phyloP scores from a whole-genome alignment of 2,329 filamentous ascomycete species.

The Xylariaceae sp. region DNA sequence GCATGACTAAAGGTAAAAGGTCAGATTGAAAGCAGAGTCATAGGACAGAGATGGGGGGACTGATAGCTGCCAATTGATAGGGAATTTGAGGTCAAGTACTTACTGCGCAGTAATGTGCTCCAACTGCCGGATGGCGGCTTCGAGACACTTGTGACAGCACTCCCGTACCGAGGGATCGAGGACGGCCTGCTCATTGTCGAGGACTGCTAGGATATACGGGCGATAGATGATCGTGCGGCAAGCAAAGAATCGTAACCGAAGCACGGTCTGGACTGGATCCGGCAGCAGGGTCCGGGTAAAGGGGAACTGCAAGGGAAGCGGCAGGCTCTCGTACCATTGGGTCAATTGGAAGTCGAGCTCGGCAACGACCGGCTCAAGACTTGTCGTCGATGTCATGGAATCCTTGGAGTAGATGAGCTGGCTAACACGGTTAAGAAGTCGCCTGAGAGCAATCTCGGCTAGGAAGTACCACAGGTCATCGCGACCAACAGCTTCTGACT shows the following conservation, averaged over 20 bases:
- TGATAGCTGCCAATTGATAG: constrained; percentile 11
- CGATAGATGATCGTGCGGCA: constrained; percentile 83
- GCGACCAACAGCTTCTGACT: constrained; percentile 57
- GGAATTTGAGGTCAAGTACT: constrained; percentile 32
- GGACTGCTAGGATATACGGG: constrained; percentile 73
- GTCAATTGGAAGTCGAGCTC: constrained; percentile 78
- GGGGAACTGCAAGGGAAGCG: constrained; percentile 69
- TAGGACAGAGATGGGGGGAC: not conserved
- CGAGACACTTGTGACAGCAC: constrained; percentile 74
- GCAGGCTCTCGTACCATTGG: constrained; percentile 79
- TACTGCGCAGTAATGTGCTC: constrained; percentile 74
- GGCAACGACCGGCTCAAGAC: constrained; percentile 69
- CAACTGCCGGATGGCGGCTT: constrained; percentile 72
- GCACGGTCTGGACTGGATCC: constrained; percentile 72
- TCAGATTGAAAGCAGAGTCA: constrained; percentile 33
- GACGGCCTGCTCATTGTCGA: constrained; percentile 70
- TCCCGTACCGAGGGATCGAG: constrained; percentile 68
- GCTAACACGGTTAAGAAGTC: constrained; percentile 72
- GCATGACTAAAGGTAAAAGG: constrained; percentile 55
- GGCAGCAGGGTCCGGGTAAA: constrained; percentile 61
- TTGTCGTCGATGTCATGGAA: constrained; percentile 64
- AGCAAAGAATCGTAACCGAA: constrained; percentile 75
- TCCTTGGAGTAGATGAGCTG: constrained; percentile 75
- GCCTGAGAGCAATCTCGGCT: constrained; percentile 72
- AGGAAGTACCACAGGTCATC: constrained; percentile 85